These are phyloP conservation scores for Daldinia loculata DNA, from an alignment of 495 filamentous ascomycete genomes.

Conservation along the genomic window DNA sequence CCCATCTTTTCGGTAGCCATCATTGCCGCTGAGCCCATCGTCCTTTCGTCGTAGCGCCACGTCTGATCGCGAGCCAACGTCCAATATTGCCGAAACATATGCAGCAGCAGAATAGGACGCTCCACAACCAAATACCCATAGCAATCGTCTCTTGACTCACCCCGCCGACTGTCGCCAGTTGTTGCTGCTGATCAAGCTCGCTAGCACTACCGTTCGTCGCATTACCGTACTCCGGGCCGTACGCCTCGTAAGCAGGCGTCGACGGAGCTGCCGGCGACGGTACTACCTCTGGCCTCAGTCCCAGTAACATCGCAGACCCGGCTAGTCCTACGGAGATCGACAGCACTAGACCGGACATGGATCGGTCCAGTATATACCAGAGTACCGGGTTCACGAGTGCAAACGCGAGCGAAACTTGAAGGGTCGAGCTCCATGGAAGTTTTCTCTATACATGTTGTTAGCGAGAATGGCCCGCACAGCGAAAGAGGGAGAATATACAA, in stretches of 20 bases:
- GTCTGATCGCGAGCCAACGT: conserved; percentile 71
- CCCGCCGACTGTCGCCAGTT: conserved; percentile 54
- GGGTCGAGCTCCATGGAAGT: conserved; percentile 91
- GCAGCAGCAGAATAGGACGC: conserved; percentile 90
- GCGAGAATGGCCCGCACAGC: conserved; percentile 1
- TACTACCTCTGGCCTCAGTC: conserved; percentile 78
- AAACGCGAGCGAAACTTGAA: conserved; percentile 90
- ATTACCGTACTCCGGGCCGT: conserved; percentile 42
- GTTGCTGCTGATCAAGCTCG: conserved; percentile 13
- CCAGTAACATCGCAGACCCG: conserved; percentile 76
- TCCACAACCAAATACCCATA: conserved; percentile 85
- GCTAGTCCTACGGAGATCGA: conserved; percentile 73
- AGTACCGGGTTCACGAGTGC: conserved; percentile 92
- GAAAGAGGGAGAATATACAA: conserved; percentile 66
- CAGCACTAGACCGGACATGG: conserved; percentile 81
- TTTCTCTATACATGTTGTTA: conserved; percentile 66
- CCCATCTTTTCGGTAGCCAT: neutral
- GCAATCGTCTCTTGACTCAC: conserved; percentile 78
- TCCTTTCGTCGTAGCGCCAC: conserved; percentile 45
- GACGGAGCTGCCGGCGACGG: conserved; percentile 61
- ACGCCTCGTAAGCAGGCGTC: conserved; percentile 7
- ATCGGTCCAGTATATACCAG: conserved; percentile 96
- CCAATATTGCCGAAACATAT: conserved; percentile 98
- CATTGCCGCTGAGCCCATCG: conserved; percentile 46
- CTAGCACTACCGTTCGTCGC: conserved; percentile 3